Base-by-base conservation (phyloP, 1,139 yeast genomes). In the Lodderomyces elongisporus region DNA sequence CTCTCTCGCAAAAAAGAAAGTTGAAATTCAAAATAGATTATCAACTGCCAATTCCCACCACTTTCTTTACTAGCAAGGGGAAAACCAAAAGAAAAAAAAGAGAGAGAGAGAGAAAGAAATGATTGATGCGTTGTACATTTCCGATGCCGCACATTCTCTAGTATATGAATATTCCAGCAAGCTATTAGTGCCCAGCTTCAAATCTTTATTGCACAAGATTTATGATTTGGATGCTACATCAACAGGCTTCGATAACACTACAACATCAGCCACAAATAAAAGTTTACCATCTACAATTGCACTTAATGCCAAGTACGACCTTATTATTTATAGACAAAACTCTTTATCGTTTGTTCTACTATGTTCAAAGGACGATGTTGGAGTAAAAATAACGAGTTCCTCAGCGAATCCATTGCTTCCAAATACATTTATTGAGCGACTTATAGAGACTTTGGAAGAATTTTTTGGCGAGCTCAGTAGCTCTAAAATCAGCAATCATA, bases 51-150 rank as follows among this genome's bases (percentile, higher is more conserved):
- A n/a, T n/a, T n/a, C n/a, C n/a, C n/a, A n/a, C n/a, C n/a, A n/a
- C n/a, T n/a, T n/a, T n/a, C n/a, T n/a, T n/a, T n/a, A n/a, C n/a
- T n/a, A n/a, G n/a, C n/a, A n/a, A n/a, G n/a, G n/a, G n/a, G n/a
- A n/a, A n/a, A n/a, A n/a, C n/a, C n/a, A n/a, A n/a, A n/a, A n/a
- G n/a, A n/a, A n/a, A n/a, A n/a, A n/a, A n/a, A n/a, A n/a, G n/a
- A n/a, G n/a, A n/a, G n/a, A n/a, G n/a, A n/a, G n/a, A n/a, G n/a
- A n/a, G n/a, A n/a, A n/a, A n/a, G n/a, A n/a, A 20, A 59, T 59
- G 64, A 49, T 59, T 39, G 84, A 79, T 45, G 85, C 85, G 7
- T 62, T 83, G 15, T 82, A 78, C 51, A 74, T 83, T 17, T 60
- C 83, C 4, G 87, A 81, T 52, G 62, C 64, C 28, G 66, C 69